Conservation (phyloP, 768 basidiomycete species). For the Crepidotus variabilis region DNA sequence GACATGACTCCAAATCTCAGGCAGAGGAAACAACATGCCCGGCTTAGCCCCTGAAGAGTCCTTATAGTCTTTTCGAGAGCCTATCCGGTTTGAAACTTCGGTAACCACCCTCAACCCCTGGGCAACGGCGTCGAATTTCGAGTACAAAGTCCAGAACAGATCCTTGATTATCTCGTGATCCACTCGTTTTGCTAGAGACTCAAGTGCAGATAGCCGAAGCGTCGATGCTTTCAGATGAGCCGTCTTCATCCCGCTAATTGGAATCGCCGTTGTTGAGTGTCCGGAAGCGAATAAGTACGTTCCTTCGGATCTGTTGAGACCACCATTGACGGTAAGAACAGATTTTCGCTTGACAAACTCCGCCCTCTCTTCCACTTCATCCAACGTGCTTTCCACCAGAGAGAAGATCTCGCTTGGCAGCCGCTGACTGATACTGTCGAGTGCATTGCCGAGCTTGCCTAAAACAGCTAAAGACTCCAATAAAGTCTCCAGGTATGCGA, state of each 20-base stretch:
- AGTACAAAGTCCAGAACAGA: conserved; percentile 96
- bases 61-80: conserved; percentile 90
- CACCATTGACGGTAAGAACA: conserved; percentile 30
- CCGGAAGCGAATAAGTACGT: conserved; percentile 46
- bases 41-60: conserved; percentile 79
- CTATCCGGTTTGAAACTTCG: conserved; percentile 88
- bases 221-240: conserved; percentile 42
- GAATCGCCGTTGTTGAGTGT: conserved; percentile 19
- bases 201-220: conserved; percentile 69
- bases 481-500: conserved; percentile 87
- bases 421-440: conserved; percentile 83
- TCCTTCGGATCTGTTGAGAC: conserved; percentile 41
- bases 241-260: conserved; percentile 21
- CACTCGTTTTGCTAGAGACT: conserved; percentile 63
- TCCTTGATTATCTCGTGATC: conserved; percentile 88
- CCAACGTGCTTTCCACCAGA: conserved; percentile 81
- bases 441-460: conserved; percentile 78
- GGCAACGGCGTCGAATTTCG: conserved; percentile 89
- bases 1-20: conserved; percentile 85
- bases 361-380: conserved; percentile 88
- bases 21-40: conserved; percentile 73
- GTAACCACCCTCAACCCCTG: conserved; percentile 88
- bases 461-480: conserved; percentile 91
- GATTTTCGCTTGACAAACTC: conserved; percentile 66
- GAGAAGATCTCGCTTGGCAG: conserved; percentile 79